Evolutionary conservation across 1,139 yeast genomes (phyloP).

Genomic region (Hemisphaericaspora subhashii): DNA sequence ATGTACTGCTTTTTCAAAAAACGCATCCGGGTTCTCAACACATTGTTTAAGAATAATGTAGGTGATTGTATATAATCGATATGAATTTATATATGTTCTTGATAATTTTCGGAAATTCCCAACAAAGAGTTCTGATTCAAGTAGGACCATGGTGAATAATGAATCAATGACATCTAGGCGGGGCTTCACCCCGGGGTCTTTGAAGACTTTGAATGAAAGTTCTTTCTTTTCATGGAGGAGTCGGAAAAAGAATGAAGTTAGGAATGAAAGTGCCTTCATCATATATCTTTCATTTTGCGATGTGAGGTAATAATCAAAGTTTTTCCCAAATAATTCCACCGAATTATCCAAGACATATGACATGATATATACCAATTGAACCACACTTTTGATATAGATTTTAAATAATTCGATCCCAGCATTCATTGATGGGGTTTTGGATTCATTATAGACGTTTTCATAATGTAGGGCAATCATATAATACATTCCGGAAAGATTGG

Average conservation of each 20-base stretch:
- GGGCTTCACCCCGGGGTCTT: slow-evolving; percentile 22
- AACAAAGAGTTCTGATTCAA: slow-evolving; percentile 47
- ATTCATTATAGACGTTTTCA: slow-evolving; percentile 34
- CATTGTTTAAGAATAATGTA: slow-evolving; percentile 45
- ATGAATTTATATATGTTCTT: slow-evolving; percentile 40
- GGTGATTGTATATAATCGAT: slow-evolving; percentile 44
- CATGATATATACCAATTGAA: slow-evolving; percentile 47
- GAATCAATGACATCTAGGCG: slow-evolving; percentile 37
- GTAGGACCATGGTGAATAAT: slow-evolving; percentile 35
- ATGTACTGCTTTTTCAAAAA: slow-evolving; percentile 33
- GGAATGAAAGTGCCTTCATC: slow-evolving; percentile 44
- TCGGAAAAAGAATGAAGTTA: slow-evolving; percentile 43
- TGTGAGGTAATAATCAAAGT: slow-evolving; percentile 41
- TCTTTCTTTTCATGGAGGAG: slow-evolving; percentile 42
- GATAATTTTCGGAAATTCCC: slow-evolving; percentile 45
- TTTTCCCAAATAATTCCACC: slow-evolving; percentile 43
- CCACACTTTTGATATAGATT: slow-evolving; percentile 43
- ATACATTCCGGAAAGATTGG: slow-evolving; percentile 46
- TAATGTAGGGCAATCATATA: slow-evolving; percentile 45
- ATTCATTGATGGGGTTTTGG: slow-evolving; percentile 33
- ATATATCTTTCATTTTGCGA: slow-evolving; percentile 42
- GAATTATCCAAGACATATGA: slow-evolving; percentile 46
- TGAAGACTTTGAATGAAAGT: slow-evolving; percentile 25
- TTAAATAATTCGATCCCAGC: slow-evolving; percentile 48
- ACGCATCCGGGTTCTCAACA: slow-evolving; percentile 41